Percentiles rank a stretch among this genome's conserved stretches.
Evolutionary conservation across 2,329 filamentous ascomycete genomes (phyloP).

Genomic region (Xylariaceae sp.): DNA sequence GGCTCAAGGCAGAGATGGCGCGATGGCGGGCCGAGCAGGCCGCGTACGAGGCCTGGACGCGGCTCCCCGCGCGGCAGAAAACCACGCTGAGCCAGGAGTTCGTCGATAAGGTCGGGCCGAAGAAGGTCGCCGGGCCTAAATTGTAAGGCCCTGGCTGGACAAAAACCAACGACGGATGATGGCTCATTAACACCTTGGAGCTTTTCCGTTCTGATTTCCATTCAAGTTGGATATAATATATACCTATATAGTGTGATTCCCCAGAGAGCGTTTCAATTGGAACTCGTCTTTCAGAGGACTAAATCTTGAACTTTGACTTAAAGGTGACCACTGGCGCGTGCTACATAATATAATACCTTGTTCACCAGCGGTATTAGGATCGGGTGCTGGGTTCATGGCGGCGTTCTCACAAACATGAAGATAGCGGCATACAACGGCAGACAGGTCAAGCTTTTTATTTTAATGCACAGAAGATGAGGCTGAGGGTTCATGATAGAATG

Average conservation of each 20-base stretch:
- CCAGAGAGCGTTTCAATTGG: too few relatives aligned
- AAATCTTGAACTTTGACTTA: too few relatives aligned
- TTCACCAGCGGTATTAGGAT: neutral
- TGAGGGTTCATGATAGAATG: neutral
- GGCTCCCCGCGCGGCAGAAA: conserved; percentile 49
- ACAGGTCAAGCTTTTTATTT: neutral
- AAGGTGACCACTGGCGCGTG: too few relatives aligned
- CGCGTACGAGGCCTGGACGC: conserved; percentile 54
- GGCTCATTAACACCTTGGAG: too few relatives aligned
- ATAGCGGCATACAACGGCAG: neutral
- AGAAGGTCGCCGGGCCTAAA: conserved; percentile 21
- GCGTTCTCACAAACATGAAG: neutral
- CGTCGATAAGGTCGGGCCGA: conserved; percentile 46
- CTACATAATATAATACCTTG: neutral
- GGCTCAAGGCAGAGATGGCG: conserved; percentile 53
- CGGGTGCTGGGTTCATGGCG: neutral
- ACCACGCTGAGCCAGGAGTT: conserved; percentile 53
- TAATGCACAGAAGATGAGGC: neutral
- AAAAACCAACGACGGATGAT: neutral
- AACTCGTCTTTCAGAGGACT: too few relatives aligned
- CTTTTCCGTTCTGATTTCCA: too few relatives aligned
- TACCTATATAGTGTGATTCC: too few relatives aligned
- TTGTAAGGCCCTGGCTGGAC: conserved; percentile 12
- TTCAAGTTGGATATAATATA: too few relatives aligned
- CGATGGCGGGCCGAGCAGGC: conserved; percentile 55